phyloP scores from a whole-genome alignment of 1,284 basidiomycete species.

The Coriolopsis trogii region DNA sequence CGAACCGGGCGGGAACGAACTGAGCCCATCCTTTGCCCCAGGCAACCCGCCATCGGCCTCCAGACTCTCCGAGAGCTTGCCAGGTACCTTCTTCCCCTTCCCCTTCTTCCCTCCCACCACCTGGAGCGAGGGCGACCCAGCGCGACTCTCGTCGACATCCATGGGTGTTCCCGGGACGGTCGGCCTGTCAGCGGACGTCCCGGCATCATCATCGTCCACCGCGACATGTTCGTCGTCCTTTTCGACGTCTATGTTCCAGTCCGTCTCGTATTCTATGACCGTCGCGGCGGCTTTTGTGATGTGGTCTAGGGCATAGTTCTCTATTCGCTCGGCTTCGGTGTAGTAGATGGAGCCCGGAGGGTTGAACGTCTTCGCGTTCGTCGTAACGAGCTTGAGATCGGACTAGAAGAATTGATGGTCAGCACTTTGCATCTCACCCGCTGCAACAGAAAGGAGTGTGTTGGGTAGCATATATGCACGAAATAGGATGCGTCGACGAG shows the following conservation, averaged over 20 bases:
- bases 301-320: conserved; percentile 69
- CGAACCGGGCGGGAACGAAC: conserved; percentile 66
- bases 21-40: conserved; percentile 73
- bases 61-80: conserved; percentile 52
- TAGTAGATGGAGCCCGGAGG: conserved; percentile 72
- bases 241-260: conserved; percentile 83
- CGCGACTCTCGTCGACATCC: conserved; percentile 34
- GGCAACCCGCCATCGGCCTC: conserved; percentile 73
- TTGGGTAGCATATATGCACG: no score
- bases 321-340: conserved; percentile 70
- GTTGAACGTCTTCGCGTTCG: conserved; percentile 76
- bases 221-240: conserved; percentile 63
- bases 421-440: neutral
- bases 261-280: conserved; percentile 78
- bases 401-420: conserved; percentile 41
- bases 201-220: conserved; percentile 44
- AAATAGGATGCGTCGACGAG: no score
- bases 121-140: conserved; percentile 33
- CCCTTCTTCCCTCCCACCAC: conserved; percentile 13
- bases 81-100: conserved; percentile 30
- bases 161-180: conserved; percentile 25
- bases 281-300: conserved; percentile 67
- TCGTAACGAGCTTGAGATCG: conserved; percentile 71
- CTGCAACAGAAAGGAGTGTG: no score
- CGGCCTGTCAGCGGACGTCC: conserved; percentile 14